phyloP scores from a whole-genome alignment of 75 land plant genomes.

The Pinus taeda region DNA sequence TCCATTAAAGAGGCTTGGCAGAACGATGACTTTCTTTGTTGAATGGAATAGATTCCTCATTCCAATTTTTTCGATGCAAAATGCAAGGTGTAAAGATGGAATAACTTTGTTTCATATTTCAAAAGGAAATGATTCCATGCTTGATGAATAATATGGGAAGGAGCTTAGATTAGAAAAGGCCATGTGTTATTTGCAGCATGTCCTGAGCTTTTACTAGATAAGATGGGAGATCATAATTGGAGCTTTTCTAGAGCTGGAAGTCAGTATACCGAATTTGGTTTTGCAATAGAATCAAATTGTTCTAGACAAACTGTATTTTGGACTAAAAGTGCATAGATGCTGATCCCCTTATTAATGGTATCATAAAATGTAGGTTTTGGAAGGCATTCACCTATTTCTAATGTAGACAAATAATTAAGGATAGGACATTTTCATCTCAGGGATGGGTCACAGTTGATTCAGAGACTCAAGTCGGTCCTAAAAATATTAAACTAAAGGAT shows the following conservation, averaged over 20 bases:
- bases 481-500: too few species aligned
- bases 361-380: too few species aligned
- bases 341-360: not conserved
- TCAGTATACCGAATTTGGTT: not conserved
- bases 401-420: too few species aligned
- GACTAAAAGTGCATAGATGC: not conserved
- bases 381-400: too few species aligned
- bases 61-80: not conserved
- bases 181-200: not conserved
- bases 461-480: too few species aligned
- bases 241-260: not conserved
- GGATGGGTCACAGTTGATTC: too few species aligned
- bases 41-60: not conserved
- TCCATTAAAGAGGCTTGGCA: not conserved
- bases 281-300: not conserved
- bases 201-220: not conserved
- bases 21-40: not conserved
- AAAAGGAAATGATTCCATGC: not conserved
- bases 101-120: not conserved
- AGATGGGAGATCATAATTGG: not conserved
- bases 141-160: not conserved
- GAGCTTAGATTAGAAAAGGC: not conserved
- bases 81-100: not conserved
- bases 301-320: not conserved
- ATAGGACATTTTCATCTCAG: too few species aligned